Base-by-base conservation (phyloP, 2,329 filamentous ascomycete genomes). In the Capronia coronata region DNA sequence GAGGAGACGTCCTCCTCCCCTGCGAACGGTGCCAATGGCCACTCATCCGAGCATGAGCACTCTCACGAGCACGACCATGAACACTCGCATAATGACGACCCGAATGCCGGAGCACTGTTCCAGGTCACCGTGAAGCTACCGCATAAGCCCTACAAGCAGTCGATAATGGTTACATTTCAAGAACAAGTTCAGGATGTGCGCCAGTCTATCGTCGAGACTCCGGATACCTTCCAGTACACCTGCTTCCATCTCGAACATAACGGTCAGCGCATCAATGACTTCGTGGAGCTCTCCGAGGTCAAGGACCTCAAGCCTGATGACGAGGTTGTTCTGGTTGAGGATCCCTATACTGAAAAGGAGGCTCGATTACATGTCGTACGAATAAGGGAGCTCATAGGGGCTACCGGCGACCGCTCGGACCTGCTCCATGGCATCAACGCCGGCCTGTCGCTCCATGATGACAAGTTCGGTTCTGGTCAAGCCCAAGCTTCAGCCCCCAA, bases 311-410 rank as follows among this genome's bases (percentile, higher is more conserved):
- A 80, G 46, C 71, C 84, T 27, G 83, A 89, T 55, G 86, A 90
- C 29, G 85, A 90, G 63, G 78, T 96, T 51, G 79, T 78, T 46
- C 73, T 98, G 61, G 82, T 96, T 47, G 86, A 96, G 70, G 93
- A 98, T 65, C 87, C 94, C 39, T 98, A 98, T 69, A 98, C 88
- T 37, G 93, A 98, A 73, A 97, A 95, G 73, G 93, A 98, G 71
- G 91, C 93, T 23, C 84, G 94, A 58, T 86, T 98, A 75, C 93
- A 98, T 70, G 74, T 97, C 57, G 82, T 98, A 45, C 80, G 93
- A 59, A 84, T 95, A 54, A 80, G 93, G 56, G 93, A 98, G 66
- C 78, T 98, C 58, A 89, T 98, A 61, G 93, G 93, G 42, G 91
- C 91, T 61, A 83, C 91, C 35, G 89, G 89, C 35, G 82, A 96